Base-by-base conservation (phyloP, 140 eudicot genomes). In the Flaveria floridana region DNA sequence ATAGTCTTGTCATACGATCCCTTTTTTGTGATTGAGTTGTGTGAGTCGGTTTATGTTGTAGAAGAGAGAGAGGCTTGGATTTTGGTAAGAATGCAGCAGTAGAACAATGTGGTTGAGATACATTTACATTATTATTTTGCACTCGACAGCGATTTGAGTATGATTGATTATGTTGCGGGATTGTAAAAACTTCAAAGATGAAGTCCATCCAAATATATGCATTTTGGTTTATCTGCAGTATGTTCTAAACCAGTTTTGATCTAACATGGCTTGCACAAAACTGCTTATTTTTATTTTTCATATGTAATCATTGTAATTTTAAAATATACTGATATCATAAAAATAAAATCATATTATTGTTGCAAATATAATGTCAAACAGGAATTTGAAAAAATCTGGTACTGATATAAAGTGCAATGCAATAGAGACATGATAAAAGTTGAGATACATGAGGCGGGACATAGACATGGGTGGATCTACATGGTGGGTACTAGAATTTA, bases 91-190 rank as follows among this genome's bases (percentile, higher is more conserved):
- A 66, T 20, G 44, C 70, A 41, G 26, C 53, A 34, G 48, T 6
- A n/a, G 48, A 64, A 64, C 70, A 34, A n/a, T 57, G 30, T 20
- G 34, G 64, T 9, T 21, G 64, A 56, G 26, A 8, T 8, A 56
- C 63, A 7, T 62, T 66, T 41, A 66, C 71, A 66, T 66, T 52
- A 66, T 66, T 66, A 41, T 16, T 66, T 64, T 64, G 70, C 37
- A 2, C 23, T 34, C 13, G 48, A 62, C 11, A 62, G 30, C 44
- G 11, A 28, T 62, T 62, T 14, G 21, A 42, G 30, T 34, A 64
- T 64, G 70, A n/a, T 64, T 64, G 10, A 64, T 64, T 64, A 34
- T 64, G 48, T 34, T 16, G 25, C 50, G 10, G 0, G 47, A 30
- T 64, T 30, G 50, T 64, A 64, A 30, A 64, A 64, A 6, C 48